Percentiles rank a stretch among this genome's conserved stretches.
These are phyloP conservation scores for Inosperma sp. DNA, from an alignment of 768 basidiomycete genomes.

Conservation along the genomic window DNA sequence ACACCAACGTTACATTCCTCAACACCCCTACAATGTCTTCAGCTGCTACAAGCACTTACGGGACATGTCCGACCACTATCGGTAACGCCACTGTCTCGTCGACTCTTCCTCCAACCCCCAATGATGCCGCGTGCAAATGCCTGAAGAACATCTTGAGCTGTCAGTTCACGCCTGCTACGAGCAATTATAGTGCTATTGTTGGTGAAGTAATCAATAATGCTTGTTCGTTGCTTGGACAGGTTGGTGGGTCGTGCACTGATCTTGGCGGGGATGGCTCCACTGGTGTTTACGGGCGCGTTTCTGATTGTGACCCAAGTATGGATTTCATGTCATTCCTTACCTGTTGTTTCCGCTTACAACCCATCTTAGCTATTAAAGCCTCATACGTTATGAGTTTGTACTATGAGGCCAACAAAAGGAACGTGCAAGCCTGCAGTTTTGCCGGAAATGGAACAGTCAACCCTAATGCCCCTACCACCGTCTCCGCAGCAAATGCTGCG, in stretches of 20 bases:
- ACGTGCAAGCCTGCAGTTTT: constrained; percentile 69
- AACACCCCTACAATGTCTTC: constrained; percentile 50
- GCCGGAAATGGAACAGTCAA: constrained; percentile 81
- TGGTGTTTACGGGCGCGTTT: constrained; percentile 73
- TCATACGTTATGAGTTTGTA: constrained; percentile 80
- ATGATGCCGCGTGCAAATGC: constrained; percentile 75
- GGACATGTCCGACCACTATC: constrained; percentile 61
- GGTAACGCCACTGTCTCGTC: constrained; percentile 59
- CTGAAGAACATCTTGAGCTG: constrained; percentile 66
- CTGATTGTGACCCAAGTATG: constrained; percentile 77
- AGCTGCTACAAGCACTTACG: constrained; percentile 46
- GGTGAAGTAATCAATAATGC: constrained; percentile 62
- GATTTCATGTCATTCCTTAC: constrained; percentile 9
- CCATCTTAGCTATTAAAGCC: constrained; percentile 59
- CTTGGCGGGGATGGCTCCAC: constrained; percentile 69
- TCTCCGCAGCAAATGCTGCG: constrained; percentile 48
- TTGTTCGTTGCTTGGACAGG: constrained; percentile 69
- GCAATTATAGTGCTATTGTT: constrained; percentile 55
- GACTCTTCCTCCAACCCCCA: constrained; percentile 79
- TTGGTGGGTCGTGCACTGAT: constrained; percentile 57
- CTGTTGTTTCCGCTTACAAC: constrained; percentile 8
- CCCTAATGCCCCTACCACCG: constrained; percentile 43
- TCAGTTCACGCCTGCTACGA: constrained; percentile 59
- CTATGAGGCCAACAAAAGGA: constrained; percentile 59
- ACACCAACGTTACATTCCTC: constrained; percentile 49